These are phyloP conservation scores for Plasmodium fragile DNA, from an alignment of 169 alveolate genomes.

Conservation along the genomic window DNA sequence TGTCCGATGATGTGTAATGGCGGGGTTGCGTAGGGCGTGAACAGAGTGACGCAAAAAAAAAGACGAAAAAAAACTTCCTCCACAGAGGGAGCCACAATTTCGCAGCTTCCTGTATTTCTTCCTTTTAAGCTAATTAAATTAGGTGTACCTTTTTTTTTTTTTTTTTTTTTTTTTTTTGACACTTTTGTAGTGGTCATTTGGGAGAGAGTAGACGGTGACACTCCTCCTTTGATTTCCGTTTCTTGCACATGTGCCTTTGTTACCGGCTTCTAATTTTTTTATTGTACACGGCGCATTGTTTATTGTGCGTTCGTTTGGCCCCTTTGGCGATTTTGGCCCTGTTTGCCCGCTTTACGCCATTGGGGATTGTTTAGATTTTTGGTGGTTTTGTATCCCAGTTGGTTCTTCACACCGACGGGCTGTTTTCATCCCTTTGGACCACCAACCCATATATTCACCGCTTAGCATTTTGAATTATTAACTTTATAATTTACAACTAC, in stretches of 20 bases:
- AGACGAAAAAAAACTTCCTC: neutral
- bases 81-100: neutral
- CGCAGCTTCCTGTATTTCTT: neutral
- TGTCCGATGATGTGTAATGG: constrained; percentile 10
- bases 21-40: neutral
- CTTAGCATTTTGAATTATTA: neutral
- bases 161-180: neutral
- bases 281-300: neutral
- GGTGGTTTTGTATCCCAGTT: neutral
- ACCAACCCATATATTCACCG: neutral
- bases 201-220: neutral
- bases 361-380: neutral
- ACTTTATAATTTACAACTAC: constrained; percentile 15
- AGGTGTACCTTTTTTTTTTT: neutral
- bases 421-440: neutral
- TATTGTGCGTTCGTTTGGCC: neutral
- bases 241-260: neutral
- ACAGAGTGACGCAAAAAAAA: neutral
- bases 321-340: neutral
- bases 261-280: neutral
- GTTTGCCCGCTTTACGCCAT: neutral
- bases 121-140: neutral
- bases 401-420: neutral
- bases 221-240: neutral
- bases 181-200: neutral